Evolutionary conservation across 164 flowering plant genomes (phyloP).

Genomic region (Cinnamomum micranthum): DNA sequence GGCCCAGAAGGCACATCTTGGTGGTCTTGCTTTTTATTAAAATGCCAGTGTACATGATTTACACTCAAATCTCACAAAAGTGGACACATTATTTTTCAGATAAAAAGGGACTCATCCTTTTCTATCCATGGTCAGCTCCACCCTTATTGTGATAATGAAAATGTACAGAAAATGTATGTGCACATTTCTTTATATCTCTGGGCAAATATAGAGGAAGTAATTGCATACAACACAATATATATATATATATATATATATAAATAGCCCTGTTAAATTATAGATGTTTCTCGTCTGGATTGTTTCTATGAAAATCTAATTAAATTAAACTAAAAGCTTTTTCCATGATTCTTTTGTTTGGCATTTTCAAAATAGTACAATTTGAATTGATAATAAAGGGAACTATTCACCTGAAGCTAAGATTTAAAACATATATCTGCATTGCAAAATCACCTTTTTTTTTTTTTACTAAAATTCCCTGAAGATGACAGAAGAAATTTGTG

Average conservation of each 20-base stretch:
- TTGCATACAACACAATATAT: neutral
- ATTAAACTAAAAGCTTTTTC: neutral
- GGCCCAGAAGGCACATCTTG: neutral
- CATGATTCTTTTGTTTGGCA: neutral
- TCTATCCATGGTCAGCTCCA: neutral
- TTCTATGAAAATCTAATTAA: neutral
- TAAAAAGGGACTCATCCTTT: neutral
- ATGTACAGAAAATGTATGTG: neutral
- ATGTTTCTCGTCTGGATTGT: neutral
- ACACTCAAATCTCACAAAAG: neutral
- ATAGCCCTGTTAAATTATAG: too few relatives aligned
- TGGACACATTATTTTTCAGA: neutral
- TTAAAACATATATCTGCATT: too few relatives aligned
- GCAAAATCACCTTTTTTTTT: neutral
- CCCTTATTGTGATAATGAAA: neutral
- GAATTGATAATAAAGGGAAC: neutral
- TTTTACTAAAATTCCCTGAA: neutral
- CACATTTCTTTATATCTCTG: too few relatives aligned
- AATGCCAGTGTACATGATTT: neutral
- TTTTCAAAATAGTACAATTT: neutral
- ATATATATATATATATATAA: too few relatives aligned
- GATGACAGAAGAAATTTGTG: neutral
- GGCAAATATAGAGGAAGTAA: neutral
- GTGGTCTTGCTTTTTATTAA: too few relatives aligned
- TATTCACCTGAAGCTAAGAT: neutral